These are phyloP conservation scores for Grosmannia clavigera DNA, from an alignment of 2,329 filamentous ascomycete species.

Conservation along the genomic window DNA sequence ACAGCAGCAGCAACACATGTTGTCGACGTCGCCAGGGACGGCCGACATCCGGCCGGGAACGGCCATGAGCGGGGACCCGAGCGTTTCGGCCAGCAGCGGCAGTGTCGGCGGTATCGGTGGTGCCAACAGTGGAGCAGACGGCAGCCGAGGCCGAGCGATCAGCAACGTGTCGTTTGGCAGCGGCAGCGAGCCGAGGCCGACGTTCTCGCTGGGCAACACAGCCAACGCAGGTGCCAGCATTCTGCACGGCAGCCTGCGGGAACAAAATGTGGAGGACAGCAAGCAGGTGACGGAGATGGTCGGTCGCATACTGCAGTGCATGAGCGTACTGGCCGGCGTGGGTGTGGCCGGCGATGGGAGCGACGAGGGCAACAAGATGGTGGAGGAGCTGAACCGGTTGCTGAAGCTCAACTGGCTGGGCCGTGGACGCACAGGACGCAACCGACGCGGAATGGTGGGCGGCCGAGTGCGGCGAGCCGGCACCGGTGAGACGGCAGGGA, in stretches of 20 bases:
- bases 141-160: constrained; percentile 63
- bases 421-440: constrained; percentile 74
- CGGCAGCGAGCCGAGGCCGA: constrained; percentile 30
- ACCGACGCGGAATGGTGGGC: constrained; percentile 81
- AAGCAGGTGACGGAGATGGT: constrained; percentile 88
- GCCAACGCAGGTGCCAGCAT: constrained; percentile 7
- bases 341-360: constrained; percentile 38
- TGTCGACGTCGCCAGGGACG: constrained; percentile 33
- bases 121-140: constrained; percentile 24
- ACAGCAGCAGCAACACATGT: constrained; percentile 19
- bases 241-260: constrained; percentile 28
- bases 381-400: constrained; percentile 73
- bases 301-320: constrained; percentile 89
- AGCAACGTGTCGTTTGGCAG: constrained; percentile 66
- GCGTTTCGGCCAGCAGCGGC: constrained; percentile 43
- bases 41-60: constrained; percentile 53
- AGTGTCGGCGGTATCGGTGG: too few relatives aligned
- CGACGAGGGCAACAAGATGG: constrained; percentile 63
- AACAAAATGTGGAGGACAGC: constrained; percentile 53
- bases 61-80: constrained; percentile 61
- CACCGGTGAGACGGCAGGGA: constrained; percentile 12
- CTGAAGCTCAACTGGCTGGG: constrained; percentile 97
- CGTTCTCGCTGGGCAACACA: background rate
- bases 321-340: constrained; percentile 69
- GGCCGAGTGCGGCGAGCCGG: constrained; percentile 36